A percentile compares a stretch with the other conserved stretches of the same genome.
Evolutionary conservation across 176 grass and related monocot species (phyloP).

Genomic region (Eleusine coracana): DNA sequence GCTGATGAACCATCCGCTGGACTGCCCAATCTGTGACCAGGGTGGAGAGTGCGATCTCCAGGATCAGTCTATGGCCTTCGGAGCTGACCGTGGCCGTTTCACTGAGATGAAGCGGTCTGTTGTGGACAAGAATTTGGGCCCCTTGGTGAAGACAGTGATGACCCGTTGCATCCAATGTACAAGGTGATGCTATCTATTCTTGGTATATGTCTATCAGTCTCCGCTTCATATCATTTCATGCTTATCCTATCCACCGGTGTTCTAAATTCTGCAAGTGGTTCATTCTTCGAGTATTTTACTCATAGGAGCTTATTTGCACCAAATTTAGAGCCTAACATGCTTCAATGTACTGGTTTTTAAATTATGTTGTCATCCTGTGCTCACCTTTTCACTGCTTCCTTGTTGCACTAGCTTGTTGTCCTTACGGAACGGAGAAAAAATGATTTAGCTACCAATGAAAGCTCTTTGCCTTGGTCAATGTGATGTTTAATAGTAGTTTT

Average conservation of each 20-base stretch:
- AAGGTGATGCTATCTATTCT: constrained; percentile 57
- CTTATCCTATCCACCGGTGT: background rate
- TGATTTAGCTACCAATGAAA: background rate
- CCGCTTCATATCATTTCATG: background rate
- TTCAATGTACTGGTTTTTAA: constrained; percentile 13
- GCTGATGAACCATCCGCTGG: constrained; percentile 94
- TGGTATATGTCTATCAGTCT: background rate
- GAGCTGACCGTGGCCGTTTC: constrained; percentile 91
- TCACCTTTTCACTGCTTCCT: background rate
- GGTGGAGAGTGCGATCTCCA: constrained; percentile 96
- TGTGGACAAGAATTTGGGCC: constrained; percentile 95
- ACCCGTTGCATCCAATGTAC: constrained; percentile 99
- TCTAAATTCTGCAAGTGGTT: background rate
- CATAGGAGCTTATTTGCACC: background rate
- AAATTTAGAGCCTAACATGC: background rate
- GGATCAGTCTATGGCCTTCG: constrained; percentile 99
- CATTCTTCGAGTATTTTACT: background rate
- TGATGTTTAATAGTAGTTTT: constrained; percentile 27
- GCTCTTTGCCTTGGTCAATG: background rate
- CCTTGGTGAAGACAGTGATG: constrained; percentile 98
- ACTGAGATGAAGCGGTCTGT: constrained; percentile 98
- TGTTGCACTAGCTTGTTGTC: background rate
- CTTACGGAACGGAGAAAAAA: background rate
- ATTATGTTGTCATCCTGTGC: background rate
- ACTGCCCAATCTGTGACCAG: constrained; percentile 98